Evolutionary conservation across 345 rosid genomes (phyloP).

Genomic region (Salix caprea): DNA sequence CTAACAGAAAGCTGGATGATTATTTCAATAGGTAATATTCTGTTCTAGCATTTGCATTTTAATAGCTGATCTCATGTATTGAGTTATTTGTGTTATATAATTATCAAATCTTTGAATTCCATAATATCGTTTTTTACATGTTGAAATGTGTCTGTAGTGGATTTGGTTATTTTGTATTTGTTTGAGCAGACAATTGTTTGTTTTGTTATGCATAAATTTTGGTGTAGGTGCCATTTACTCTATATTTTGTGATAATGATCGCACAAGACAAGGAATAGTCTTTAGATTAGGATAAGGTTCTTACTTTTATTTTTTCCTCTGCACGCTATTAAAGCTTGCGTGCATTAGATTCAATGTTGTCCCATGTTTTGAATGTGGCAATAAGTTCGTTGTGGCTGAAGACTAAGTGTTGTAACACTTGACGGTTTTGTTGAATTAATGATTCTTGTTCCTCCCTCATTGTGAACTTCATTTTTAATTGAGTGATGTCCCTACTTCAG

Average conservation of each 20-base stretch:
- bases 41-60: not conserved
- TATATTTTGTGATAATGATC: not conserved
- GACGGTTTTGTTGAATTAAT: not conserved
- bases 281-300: not conserved
- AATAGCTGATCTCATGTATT: not conserved
- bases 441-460: not conserved
- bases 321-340: not conserved
- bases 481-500: not conserved
- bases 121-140: not conserved
- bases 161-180: not conserved
- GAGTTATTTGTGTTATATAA: not conserved
- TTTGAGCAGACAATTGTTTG: not conserved
- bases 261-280: not conserved
- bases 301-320: not conserved
- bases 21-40: constrained; percentile 56
- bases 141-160: not conserved
- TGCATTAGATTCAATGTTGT: not conserved
- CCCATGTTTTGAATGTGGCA: not conserved
- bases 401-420: not conserved
- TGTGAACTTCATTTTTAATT: not conserved
- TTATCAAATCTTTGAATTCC: not conserved
- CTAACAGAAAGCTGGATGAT: constrained; percentile 78
- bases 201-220: not conserved
- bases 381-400: not conserved
- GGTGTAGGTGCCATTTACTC: not conserved